Base-by-base conservation (phyloP, 2,329 filamentous ascomycete species). In the Pleurostoma richardsiae region DNA sequence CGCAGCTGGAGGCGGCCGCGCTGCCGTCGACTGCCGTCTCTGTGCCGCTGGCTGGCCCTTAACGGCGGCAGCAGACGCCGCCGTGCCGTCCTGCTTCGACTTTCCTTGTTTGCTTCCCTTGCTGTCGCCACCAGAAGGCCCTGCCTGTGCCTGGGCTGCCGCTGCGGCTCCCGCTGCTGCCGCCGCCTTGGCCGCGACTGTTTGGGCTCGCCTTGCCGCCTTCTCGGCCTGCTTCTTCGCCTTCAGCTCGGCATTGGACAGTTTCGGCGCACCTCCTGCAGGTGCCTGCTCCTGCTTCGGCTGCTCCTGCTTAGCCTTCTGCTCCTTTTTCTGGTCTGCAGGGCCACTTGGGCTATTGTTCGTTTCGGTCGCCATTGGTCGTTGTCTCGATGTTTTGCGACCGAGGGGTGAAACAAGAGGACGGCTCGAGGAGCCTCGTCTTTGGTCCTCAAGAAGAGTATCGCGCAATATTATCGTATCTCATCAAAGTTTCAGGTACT, bases 201-300 rank as follows among this genome's bases (percentile, higher is more conserved):
- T 81, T 60, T 83, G 83, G 42, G 87, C 89, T 70, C 92, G 80
- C 51, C 89, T 79, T 41, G 90, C 90, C 44, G 88, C 86, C 71
- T 96, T 97, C 64, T 96, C 92, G 30, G 89, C 91, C 65, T 96
- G 92, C 51, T 86, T 86, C 63, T 82, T 84, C 59, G 91, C 92
- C 70, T 97, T 97, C 59, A 95, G 63, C 66, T 95, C 87, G 26
- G 89, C 90, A 33, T 79, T 78, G 2, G 86, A 82, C 30, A 88
- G 71, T 63, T 88, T 87, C 57, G 66, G 59, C 19, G 19, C 19
- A 19, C 19, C 19, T 19, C 19, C 19, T 19, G 19, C 19, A 19
- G 19, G 19, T 19, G 19, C 2, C 19, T 19, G 19, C 19, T 19
- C 19, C 19, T 19, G 19, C 19, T 19, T 19, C 19, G 19, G 19